Evolutionary conservation across 2,329 filamentous ascomycete genomes (phyloP), one percentile per base, ranked within the genome.

Genomic region (Waltergamsia citrina): DNA sequence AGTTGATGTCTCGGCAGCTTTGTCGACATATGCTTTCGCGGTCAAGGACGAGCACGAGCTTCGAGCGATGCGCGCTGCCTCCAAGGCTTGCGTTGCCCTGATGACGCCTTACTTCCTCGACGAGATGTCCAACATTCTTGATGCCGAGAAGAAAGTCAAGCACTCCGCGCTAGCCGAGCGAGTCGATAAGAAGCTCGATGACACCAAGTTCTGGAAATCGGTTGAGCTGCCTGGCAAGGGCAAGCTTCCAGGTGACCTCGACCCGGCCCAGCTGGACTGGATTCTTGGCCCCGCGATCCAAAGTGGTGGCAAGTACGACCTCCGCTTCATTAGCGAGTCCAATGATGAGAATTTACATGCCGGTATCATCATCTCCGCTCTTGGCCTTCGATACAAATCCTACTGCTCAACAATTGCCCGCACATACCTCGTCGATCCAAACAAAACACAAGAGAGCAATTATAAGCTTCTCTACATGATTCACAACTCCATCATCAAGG

Each of bases 71-170:
- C 81, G 93, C 52, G 93, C 90, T 46, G 87, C 90, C 5, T 92
- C 92, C 36, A 84, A 92, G 53, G 90, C 92, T 30, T 95, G 88
- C 47, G 90, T 93, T 44, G 88, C 87, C 38, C 68, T 96, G 39
- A 93, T 96, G 80, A 86, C 86, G 33, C 86, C 90, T 39, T 98
- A 92, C 60, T 96, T 96, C 56, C 80, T 98, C 44, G 92, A 98
- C 53, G 88, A 95, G 56, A 96, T 98, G 88, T 94, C 90, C 33
- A 82, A 84, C 47, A 82, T 96, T 34, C 76, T 98, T 39, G 92
- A 98, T 52, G 82, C 88, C 45, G 93, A 96, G 58, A 95, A 94
- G 68, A 94, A 94, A 54, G 86, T 96, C 53, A 92, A 87, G 42
- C 92, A 98, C 60, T 85, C 81, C 43, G 71, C 73, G 3, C 71